Evolutionary conservation across 2,329 filamentous ascomycete species (phyloP), one percentile per base, ranked within the genome.

Genomic region (Dothideomycetidae sp.): DNA sequence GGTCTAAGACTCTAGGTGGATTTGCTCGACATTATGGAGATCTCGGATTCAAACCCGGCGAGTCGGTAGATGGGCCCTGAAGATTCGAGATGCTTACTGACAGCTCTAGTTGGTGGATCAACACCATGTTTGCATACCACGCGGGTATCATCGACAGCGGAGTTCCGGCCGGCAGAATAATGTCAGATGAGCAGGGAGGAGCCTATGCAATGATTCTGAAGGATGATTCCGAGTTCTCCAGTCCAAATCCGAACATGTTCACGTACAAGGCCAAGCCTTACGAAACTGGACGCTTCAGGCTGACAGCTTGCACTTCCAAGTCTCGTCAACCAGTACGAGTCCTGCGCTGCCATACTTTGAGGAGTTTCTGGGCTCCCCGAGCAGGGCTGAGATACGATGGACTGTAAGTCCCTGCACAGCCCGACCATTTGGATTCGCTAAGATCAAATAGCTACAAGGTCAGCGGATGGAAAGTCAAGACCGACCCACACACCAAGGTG

Each of bases 321-420:
- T 61, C 58, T 13, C 52, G 63, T 17, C 48, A 57, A 21, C 60
- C 60, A 1, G 48, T 67, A 5, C 55, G 64, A 10, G 53, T 67
- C 7, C 50, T 68, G 37, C 55, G 64, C 23, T 59, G 55, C 33
- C 63, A 68, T 42, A 55, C 51, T 5, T 47, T 64, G 39, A 55
- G 53, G 21, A 63, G 60, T 39, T 52, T 62, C 18, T 65, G 58
- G 57, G 56, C 59, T 9, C 64, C 64, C 2, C 58, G 57, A 41
- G 62, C 60, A 33, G 64, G 64, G 0, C 47, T 67, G 5, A 48
- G 64, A 48, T 68, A 67, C 41, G 64, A 67, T 34, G 64, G 64
- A 33, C 41, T 67, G 61, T 66, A 40, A 50, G 62, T 55, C 33
- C 1, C n/a, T n/a, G n/a, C 17, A 15, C 10, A 14, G 28, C 3